Conservation (phyloP, 768 basidiomycete species). For the Guyanaporus albipodus region DNA sequence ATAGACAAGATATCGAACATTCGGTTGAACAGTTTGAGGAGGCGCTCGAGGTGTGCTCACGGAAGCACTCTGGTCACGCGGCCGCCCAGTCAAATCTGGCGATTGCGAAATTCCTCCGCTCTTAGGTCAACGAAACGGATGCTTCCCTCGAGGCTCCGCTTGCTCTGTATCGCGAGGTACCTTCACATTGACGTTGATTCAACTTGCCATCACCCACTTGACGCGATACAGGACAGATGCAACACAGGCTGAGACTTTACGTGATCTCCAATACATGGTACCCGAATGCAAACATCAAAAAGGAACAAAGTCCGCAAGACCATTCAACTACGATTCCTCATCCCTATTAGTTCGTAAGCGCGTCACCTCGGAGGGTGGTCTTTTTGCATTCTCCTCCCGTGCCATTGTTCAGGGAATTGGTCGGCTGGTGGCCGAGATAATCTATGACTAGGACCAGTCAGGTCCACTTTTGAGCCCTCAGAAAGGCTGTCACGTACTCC, state of each 20-base stretch:
- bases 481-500: no score
- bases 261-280: no score
- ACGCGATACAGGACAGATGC: neutral
- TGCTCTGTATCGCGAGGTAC: neutral
- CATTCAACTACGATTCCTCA: no score
- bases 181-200: neutral
- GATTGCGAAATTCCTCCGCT: neutral
- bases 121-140: neutral
- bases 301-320: no score
- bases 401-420: no score
- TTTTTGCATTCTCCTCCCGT: no score
- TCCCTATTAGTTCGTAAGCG: no score
- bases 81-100: conserved; percentile 3
- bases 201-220: neutral
- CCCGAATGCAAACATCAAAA: no score
- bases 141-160: neutral
- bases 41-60: neutral
- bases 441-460: no score
- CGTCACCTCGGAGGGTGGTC: no score
- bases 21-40: neutral
- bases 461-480: no score
- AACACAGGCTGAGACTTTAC: neutral
- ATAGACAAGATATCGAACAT: neutral
- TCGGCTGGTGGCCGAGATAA: no score
- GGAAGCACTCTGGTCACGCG: conserved; percentile 1